Evolutionary conservation across 768 basidiomycete species (phyloP), one percentile per base, ranked within the genome.

Genomic region (Boletellus sp.): DNA sequence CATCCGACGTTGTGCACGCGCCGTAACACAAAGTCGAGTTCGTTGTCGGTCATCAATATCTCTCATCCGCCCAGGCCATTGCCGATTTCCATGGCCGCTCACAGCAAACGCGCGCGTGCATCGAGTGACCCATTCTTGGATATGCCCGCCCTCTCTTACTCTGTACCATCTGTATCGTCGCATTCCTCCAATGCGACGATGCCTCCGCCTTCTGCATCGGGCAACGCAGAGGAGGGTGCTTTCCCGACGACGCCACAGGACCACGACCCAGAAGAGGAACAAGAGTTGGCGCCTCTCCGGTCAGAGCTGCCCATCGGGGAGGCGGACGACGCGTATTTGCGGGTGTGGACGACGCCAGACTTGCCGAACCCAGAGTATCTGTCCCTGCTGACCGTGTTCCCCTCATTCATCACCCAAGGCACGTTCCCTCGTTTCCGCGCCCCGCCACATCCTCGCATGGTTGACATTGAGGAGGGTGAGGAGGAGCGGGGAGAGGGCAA

Each of bases 271-370:
- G 66, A 66, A 26, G 77, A 77, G 36, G 66, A 68, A 15, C 61
- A 67, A 35, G 52, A 64, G 17, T 53, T 70, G 45, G 63, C 63
- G 32, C 64, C 70, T 53, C 67, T 61, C 48, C 62, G 68, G 36
- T 60, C 65, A 54, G 65, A 71, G 52, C 56, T 64, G 47, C 64
- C 59, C 47, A 59, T 42, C 52, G 73, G 47, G 61, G 72, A 48
- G 15, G 42, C 60, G 23, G 71, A 71, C 10, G 81, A 79, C 37
- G 75, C 76, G 46, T 78, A 79, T 57, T 68, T 89, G 66, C 82
- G 91, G 47, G 78, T 80, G 36, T 95, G 93, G 93, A 85, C 81
- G 0, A 81, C 83, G 6, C 89, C 92, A 17, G 82, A 92, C 65
- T 74, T 95, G 6, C 56, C 79, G 35, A 87, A 94, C 65, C 79